Base-by-base conservation (phyloP, 2,329 filamentous ascomycete species). In the Ophiostoma novo-ulmi region DNA sequence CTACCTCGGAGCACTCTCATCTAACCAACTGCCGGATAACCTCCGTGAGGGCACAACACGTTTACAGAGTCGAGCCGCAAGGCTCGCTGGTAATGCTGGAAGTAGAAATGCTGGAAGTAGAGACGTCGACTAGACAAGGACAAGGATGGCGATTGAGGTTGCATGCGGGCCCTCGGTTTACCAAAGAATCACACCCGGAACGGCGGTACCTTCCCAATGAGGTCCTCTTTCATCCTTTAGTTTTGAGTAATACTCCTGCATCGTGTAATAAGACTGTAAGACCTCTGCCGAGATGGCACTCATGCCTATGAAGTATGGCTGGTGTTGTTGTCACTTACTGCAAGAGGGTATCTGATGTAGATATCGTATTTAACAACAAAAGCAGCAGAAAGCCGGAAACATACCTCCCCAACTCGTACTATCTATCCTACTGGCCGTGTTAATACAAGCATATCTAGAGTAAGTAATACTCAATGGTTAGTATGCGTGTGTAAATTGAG, bases 151-250 rank as follows among this genome's bases (percentile, higher is more conserved):
- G 52, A 58, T 63, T 26, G 26, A 63, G 58, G 58, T 63, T 36
- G 58, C 58, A 63, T 63, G 55, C 58, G 58, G 58, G 11, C 26
- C 58, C 58, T 31, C 58, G 26, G 20, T 61, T 7, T 63, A 26
- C 58, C 26, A 63, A 7, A 63, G 58, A 26, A 63, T 63, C 58
- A 63, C 58, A 63, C 58, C n/a, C 52, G 58, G 26, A 63, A 63
- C 58, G 26, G 22, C 58, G 26, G 14, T 5, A 63, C 58, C 58
- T 35, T 36, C 58, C 58, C 58, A 63, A 63, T 17, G 22, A 20
- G 58, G 58, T 17, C 35, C 26, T 17, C 14, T 20, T 20, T 63
- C 26, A 35, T 35, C 58, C 22, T 31, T 36, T 35, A 7, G 22
- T 3, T 55, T 20, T 48, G 44, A 48, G 4, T 10, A 48, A 48